These are phyloP conservation scores for Candida mattraensis DNA, from an alignment of 805 yeast genomes.

Conservation along the genomic window DNA sequence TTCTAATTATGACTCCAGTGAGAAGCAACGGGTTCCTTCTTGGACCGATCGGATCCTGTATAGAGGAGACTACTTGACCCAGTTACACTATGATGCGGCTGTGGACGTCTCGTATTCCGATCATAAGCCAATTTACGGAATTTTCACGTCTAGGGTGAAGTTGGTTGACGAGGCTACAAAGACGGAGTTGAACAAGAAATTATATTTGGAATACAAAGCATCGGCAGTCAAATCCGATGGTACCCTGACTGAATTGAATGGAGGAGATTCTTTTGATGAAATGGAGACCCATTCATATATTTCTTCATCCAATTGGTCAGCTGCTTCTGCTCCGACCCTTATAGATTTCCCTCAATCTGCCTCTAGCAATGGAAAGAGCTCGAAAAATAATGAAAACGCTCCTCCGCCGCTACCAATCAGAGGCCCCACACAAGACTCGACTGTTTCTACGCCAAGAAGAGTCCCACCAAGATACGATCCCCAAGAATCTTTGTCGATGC, in stretches of 20 bases:
- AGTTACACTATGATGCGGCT: conserved; percentile 67
- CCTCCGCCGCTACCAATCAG: conserved; percentile 20
- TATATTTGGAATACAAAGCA: conserved; percentile 58
- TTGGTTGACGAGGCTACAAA: conserved; percentile 67
- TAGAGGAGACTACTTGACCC: conserved; percentile 56
- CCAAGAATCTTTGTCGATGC: conserved; percentile 19
- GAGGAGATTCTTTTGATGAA: conserved; percentile 19
- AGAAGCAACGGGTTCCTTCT: conserved; percentile 89
- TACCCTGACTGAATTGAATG: conserved; percentile 32
- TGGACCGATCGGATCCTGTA: conserved; percentile 93
- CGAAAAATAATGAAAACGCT: conserved; percentile 7
- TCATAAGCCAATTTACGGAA: conserved; percentile 89
- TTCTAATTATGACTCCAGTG: conserved; percentile 78
- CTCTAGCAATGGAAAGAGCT: conserved; percentile 4
- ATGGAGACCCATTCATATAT: conserved; percentile 7
- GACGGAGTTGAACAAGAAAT: conserved; percentile 50
- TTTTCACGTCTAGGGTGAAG: conserved; percentile 64
- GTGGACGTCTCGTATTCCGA: conserved; percentile 68
- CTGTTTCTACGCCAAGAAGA: conserved; percentile 19
- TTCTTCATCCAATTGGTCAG: conserved; percentile 22
- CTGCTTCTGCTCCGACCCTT: conserved; percentile 24
- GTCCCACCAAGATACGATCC: conserved; percentile 28
- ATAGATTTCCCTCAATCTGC: conserved; percentile 25
- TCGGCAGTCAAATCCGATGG: conserved; percentile 18
- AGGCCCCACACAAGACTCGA: conserved; percentile 11